These are phyloP conservation scores for Corymbia maculata DNA, from an alignment of 345 rosid genomes.

Conservation along the genomic window DNA sequence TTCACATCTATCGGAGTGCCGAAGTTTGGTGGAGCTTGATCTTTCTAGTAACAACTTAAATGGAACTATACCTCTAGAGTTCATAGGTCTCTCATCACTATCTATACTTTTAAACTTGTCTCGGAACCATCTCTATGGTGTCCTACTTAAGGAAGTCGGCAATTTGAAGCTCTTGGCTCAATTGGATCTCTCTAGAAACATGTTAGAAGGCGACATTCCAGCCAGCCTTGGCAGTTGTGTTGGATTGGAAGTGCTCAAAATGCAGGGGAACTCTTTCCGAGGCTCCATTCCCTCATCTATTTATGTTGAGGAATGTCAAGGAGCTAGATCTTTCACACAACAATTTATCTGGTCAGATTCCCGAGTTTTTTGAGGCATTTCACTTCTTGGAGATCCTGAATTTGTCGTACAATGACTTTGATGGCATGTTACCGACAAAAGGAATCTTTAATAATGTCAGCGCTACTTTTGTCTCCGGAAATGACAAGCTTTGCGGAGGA, in stretches of 20 bases:
- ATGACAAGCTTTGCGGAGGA: too few species aligned
- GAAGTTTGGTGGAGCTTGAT: background rate
- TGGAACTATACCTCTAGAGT: background rate
- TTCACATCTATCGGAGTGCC: background rate
- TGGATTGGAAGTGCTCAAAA: background rate
- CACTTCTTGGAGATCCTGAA: background rate
- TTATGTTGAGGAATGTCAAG: background rate
- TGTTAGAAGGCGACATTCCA: background rate
- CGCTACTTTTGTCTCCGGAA: too few species aligned
- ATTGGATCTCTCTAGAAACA: background rate
- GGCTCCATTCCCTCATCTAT: conserved; percentile 3
- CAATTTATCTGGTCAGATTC: conserved; percentile 13
- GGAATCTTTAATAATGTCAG: too few species aligned
- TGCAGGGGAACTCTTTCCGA: background rate
- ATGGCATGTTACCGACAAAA: too few species aligned
- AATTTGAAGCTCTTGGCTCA: background rate
- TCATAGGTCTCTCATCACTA: accelerated
- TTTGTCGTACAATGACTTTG: conserved; percentile 11
- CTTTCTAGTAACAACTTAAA: background rate
- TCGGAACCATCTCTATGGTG: background rate
- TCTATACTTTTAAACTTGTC: background rate
- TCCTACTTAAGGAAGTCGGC: background rate
- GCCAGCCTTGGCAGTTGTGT: background rate
- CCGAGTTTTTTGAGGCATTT: background rate
- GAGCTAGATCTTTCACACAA: conserved; percentile 11